These are phyloP conservation scores for Asparagopsis taxiformis DNA, from an alignment of 31 red algal genomes.

Conservation along the genomic window DNA sequence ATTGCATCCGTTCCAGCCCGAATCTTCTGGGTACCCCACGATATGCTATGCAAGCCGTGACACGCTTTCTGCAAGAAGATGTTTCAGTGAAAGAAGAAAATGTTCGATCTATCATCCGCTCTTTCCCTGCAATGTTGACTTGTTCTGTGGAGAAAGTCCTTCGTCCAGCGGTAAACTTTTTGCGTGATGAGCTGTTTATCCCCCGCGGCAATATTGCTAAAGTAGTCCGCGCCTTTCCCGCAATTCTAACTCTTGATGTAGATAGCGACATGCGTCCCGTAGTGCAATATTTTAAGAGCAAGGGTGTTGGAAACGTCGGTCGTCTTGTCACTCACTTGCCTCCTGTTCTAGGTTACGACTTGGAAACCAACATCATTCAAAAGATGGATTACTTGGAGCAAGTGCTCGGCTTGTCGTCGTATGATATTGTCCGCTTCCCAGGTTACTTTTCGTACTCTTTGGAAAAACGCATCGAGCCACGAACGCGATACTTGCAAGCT, in stretches of 20 bases:
- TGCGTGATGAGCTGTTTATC: constrained; percentile 8
- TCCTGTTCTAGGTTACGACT: constrained; percentile 51
- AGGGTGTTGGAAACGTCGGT: constrained; percentile 39
- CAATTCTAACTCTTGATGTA: constrained; percentile 49
- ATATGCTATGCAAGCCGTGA: constrained; percentile 10
- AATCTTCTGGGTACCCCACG: constrained; percentile 16
- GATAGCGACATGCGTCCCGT: constrained; percentile 32
- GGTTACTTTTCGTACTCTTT: constrained; percentile 71
- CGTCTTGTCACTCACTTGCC: constrained; percentile 51
- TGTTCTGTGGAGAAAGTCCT: constrained; percentile 28
- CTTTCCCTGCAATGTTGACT: constrained; percentile 29
- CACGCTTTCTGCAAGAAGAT: constrained; percentile 11
- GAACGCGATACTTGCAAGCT: constrained; percentile 37
- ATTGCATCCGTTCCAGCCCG: constrained; percentile 13
- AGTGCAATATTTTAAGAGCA: constrained; percentile 33
- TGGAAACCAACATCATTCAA: constrained; percentile 46
- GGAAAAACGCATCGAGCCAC: constrained; percentile 36
- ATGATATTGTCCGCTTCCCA: constrained; percentile 64
- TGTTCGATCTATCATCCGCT: not conserved
- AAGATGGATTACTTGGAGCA: constrained; percentile 49
- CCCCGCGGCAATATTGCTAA: constrained; percentile 1
- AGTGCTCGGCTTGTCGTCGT: constrained; percentile 40
- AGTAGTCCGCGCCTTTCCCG: constrained; percentile 44
- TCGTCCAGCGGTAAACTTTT: constrained; percentile 8
- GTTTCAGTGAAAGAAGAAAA: constrained; percentile 16